Evolutionary conservation across 2,329 filamentous ascomycete species (phyloP).

Genomic region (Canariomyces notabilis): DNA sequence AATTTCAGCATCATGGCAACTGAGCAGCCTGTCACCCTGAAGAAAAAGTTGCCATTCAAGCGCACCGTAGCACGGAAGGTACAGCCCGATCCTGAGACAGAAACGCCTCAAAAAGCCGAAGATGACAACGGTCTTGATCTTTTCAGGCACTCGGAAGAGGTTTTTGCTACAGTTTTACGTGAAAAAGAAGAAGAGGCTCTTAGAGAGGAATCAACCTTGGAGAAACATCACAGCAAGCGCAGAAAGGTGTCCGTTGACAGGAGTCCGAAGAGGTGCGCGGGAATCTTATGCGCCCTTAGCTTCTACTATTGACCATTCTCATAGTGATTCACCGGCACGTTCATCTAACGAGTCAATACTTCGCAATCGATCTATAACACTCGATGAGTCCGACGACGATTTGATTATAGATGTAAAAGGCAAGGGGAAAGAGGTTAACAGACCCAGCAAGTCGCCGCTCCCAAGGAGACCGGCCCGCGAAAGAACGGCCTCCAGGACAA

Average conservation of each 20-base stretch:
- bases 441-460: slow-evolving; percentile 4
- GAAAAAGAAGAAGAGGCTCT: slow-evolving; percentile 25
- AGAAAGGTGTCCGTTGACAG: slow-evolving; percentile 16
- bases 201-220: slow-evolving; percentile 13
- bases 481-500: background rate
- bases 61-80: slow-evolving; percentile 22
- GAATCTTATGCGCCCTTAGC: background rate
- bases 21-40: slow-evolving; percentile 4
- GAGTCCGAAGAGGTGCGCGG: slow-evolving; percentile 2
- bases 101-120: slow-evolving; percentile 15
- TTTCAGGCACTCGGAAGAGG: slow-evolving; percentile 47
- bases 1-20: background rate
- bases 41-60: slow-evolving; percentile 28
- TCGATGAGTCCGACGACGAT: slow-evolving; percentile 17
- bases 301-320: background rate
- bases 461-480: slow-evolving; percentile 7
- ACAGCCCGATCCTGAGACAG: background rate
- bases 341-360: background rate
- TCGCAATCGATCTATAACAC: background rate
- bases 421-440: slow-evolving; percentile 24
- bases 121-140: slow-evolving; percentile 38
- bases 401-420: slow-evolving; percentile 23
- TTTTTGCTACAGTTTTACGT: slow-evolving; percentile 37
- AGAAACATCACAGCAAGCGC: slow-evolving; percentile 22
- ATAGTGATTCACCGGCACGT: slow-evolving; percentile 1